Conservation (phyloP, 306 rosid species). For the Cicer pinnatifidum region DNA sequence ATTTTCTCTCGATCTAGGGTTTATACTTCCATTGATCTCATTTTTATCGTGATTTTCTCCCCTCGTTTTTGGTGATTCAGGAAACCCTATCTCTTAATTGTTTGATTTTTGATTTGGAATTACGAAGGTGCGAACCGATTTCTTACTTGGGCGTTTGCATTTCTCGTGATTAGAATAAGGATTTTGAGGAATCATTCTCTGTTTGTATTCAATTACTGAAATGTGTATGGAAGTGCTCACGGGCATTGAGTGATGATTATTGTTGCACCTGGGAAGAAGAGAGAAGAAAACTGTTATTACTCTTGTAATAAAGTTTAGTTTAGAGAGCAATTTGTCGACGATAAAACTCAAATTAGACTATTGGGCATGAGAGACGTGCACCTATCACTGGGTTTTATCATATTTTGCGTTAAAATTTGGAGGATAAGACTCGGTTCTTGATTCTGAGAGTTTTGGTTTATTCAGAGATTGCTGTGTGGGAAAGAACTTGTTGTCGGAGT, state of each 20-base stretch:
- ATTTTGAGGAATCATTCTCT: slow-evolving; percentile 38
- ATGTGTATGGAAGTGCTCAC: neutral
- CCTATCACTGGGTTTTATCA: slow-evolving; percentile 46
- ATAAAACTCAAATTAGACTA: slow-evolving; percentile 15
- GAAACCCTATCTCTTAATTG: slow-evolving; percentile 32
- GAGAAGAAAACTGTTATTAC: neutral
- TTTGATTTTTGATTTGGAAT: slow-evolving; percentile 29
- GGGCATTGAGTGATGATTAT: slow-evolving; percentile 1
- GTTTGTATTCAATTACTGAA: slow-evolving; percentile 34
- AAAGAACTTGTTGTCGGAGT: slow-evolving; percentile 46
- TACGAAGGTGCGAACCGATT: slow-evolving; percentile 19
- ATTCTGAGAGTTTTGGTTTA: slow-evolving; percentile 38
- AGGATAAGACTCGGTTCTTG: slow-evolving; percentile 47
- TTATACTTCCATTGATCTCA: slow-evolving; percentile 46
- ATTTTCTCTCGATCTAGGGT: slow-evolving; percentile 66
- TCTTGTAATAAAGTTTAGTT: slow-evolving; percentile 22
- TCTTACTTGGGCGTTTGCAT: slow-evolving; percentile 29
- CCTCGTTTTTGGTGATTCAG: neutral
- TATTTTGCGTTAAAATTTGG: slow-evolving; percentile 46
- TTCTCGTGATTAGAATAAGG: slow-evolving; percentile 24
- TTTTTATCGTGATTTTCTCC: neutral
- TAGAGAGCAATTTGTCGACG: neutral
- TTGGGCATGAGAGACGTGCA: slow-evolving; percentile 48
- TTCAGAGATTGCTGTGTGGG: slow-evolving; percentile 39
- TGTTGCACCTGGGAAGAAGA: slow-evolving; percentile 22